Percentiles rank a stretch among this genome's conserved stretches.
Evolutionary conservation across 75 land plant species (phyloP).

Genomic region (Ceratopteris richardii): DNA sequence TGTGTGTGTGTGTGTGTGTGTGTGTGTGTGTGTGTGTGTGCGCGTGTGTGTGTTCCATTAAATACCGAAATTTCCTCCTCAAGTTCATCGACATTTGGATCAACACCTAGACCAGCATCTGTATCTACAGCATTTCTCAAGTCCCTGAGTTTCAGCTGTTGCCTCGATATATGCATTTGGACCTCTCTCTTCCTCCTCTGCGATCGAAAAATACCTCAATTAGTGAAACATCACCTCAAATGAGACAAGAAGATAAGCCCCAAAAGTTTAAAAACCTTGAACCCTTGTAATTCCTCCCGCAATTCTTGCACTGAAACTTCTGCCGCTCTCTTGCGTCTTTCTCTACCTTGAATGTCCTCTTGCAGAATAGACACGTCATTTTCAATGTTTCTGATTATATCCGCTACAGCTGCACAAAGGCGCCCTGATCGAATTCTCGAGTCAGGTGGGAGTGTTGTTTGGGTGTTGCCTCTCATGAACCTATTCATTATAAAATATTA

Average conservation of each 20-base stretch:
- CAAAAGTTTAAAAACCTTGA: conserved; percentile 40
- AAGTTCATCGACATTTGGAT: conserved; percentile 67
- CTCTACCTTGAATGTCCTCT: conserved; percentile 19
- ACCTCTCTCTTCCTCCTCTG: conserved; percentile 19
- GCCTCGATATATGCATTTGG: conserved; percentile 31
- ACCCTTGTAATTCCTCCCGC: conserved; percentile 18
- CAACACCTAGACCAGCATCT: conserved; percentile 30
- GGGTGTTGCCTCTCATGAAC: conserved; percentile 71
- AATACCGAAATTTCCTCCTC: conserved; percentile 59
- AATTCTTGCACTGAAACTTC: conserved; percentile 12
- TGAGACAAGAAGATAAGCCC: background rate
- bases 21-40: no score
- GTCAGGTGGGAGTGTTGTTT: conserved; percentile 81
- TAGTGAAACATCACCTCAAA: background rate
- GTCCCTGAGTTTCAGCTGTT: conserved; percentile 41
- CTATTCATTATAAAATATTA: conserved; percentile 13
- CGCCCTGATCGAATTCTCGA: conserved; percentile 50
- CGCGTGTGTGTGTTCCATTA: background rate
- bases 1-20: no score
- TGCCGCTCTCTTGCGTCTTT: conserved; percentile 39
- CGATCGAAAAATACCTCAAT: background rate
- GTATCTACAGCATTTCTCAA: conserved; percentile 39
- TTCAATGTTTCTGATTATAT: conserved; percentile 43
- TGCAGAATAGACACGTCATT: conserved; percentile 22
- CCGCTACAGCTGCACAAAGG: conserved; percentile 63